Evolutionary conservation across 345 rosid genomes (phyloP).

Genomic region (Eucalyptus camaldulensis): DNA sequence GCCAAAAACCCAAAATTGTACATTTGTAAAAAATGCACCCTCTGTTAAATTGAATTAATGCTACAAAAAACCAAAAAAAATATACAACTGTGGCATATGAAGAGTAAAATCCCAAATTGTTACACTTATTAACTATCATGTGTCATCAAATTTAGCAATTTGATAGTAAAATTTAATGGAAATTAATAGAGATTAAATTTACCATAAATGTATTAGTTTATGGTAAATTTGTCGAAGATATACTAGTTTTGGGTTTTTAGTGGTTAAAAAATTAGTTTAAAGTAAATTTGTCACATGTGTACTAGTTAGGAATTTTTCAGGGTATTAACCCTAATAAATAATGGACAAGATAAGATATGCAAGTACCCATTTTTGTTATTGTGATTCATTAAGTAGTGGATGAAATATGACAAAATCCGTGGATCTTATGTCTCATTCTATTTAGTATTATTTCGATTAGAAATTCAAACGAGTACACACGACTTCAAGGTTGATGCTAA

Average conservation of each 20-base stretch:
- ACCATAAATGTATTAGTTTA: too few relatives aligned
- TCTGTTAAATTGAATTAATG: fast-evolving
- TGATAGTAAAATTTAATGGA: fast-evolving
- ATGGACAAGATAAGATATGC: neutral
- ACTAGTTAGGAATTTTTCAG: fast-evolving
- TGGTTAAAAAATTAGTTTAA: fast-evolving
- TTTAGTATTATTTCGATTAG: fast-evolving
- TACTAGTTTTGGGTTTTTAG: fast-evolving
- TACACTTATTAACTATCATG: fast-evolving
- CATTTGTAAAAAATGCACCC: too few relatives aligned
- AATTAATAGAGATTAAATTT: too few relatives aligned
- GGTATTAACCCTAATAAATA: fast-evolving
- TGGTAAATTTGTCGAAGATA: fast-evolving
- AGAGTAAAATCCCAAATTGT: fast-evolving
- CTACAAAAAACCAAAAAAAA: too few relatives aligned
- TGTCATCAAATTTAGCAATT: too few relatives aligned
- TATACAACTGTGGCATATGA: fast-evolving
- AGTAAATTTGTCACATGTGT: fast-evolving
- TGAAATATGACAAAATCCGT: too few relatives aligned
- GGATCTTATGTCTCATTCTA: too few relatives aligned
- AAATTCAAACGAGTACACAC: fast-evolving
- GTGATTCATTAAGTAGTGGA: neutral
- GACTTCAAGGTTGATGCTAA: too few relatives aligned
- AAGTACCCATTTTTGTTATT: fast-evolving
- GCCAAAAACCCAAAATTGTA: too few relatives aligned